These are phyloP conservation scores for Diaporthe sp. DNA, from an alignment of 2,329 filamentous ascomycete genomes.

Conservation along the genomic window DNA sequence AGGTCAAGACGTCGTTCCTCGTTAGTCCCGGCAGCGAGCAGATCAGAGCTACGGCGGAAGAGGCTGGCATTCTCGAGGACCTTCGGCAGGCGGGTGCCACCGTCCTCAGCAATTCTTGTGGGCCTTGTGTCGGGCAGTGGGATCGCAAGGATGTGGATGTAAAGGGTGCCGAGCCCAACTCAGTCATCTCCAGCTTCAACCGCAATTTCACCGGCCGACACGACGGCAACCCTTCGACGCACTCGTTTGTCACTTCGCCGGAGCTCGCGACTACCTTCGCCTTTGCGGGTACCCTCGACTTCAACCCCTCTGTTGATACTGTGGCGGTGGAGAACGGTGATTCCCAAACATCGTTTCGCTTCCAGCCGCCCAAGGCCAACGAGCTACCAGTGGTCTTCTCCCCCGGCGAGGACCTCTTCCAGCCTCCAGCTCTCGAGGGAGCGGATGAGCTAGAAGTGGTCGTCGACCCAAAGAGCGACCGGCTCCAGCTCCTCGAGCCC, in stretches of 20 bases:
- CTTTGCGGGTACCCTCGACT: slow-evolving; percentile 91
- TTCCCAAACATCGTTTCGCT: slow-evolving; percentile 41
- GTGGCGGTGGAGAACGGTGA: slow-evolving; percentile 12
- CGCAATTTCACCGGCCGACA: slow-evolving; percentile 98
- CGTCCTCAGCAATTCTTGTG: slow-evolving; percentile 94
- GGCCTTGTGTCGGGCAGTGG: slow-evolving; percentile 96
- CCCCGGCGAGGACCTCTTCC: slow-evolving; percentile 44
- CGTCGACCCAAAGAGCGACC: slow-evolving; percentile 47
- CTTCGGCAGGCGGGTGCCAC: slow-evolving; percentile 89
- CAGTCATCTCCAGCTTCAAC: slow-evolving; percentile 98
- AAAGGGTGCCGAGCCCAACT: slow-evolving; percentile 68
- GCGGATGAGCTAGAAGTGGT: slow-evolving; percentile 43
- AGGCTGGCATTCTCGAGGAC: slow-evolving; percentile 87
- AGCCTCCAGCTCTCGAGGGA: slow-evolving; percentile 43
- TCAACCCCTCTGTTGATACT: slow-evolving; percentile 73
- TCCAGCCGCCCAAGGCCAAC: slow-evolving; percentile 44
- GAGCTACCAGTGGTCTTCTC: slow-evolving; percentile 46
- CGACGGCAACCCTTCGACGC: slow-evolving; percentile 94
- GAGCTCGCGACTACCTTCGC: slow-evolving; percentile 97
- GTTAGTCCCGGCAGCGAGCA: slow-evolving; percentile 97
- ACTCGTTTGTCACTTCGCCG: slow-evolving; percentile 98
- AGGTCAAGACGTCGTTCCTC: slow-evolving; percentile 92
- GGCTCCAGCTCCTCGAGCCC: slow-evolving; percentile 46
- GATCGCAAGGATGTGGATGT: slow-evolving; percentile 87
- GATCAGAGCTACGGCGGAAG: slow-evolving; percentile 92